phyloP scores from a whole-genome alignment of 2,329 filamentous ascomycete genomes.

The Botrytis fragariae region DNA sequence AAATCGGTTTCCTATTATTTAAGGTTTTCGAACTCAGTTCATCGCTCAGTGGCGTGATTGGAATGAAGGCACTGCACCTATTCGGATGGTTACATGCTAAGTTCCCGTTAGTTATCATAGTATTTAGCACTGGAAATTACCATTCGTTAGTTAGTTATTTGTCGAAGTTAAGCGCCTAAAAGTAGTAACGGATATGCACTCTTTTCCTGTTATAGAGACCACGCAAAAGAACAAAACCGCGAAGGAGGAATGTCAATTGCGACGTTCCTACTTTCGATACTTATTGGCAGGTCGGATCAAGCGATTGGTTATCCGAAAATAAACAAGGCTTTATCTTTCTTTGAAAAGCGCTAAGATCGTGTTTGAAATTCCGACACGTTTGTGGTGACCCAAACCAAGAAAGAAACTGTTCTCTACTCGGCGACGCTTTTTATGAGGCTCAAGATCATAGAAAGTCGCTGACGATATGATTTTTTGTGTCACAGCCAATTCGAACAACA shows the following conservation, averaged over 20 bases:
- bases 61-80: not conserved
- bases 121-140: not conserved
- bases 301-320: not conserved
- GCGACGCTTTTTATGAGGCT: not conserved
- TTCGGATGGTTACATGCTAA: not conserved
- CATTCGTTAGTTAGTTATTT: not conserved
- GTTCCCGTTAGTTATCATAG: not conserved
- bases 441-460: no score
- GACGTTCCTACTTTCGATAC: not conserved
- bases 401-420: not conserved
- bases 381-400: not conserved
- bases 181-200: not conserved
- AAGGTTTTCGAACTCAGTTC: no score
- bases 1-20: not conserved
- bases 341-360: not conserved
- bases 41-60: not conserved
- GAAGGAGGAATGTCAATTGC: not conserved
- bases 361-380: not conserved
- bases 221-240: not conserved
- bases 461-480: not conserved
- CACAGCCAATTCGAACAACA: not conserved
- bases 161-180: not conserved
- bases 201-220: not conserved
- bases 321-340: not conserved
- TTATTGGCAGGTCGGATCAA: not conserved